Evolutionary conservation across 352 stramenopile genomes (phyloP), one percentile per base, ranked within the genome.

Genomic region (Globisporangium cederbergense): DNA sequence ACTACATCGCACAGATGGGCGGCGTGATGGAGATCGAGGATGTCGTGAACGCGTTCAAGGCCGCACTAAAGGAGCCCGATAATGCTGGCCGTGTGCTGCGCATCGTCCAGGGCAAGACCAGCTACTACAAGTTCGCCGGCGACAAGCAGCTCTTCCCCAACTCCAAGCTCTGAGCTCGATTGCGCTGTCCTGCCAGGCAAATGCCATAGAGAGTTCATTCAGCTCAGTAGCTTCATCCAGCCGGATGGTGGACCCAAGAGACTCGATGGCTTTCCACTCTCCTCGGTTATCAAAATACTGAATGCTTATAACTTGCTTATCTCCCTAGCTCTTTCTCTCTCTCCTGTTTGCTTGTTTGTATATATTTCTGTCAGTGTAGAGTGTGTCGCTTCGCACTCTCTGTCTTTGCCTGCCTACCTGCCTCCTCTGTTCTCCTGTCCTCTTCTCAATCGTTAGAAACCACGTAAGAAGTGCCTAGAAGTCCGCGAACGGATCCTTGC

Each of bases 401-500:
- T 58, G 5, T 57, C 16, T 55, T 2, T 57, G 5, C 30, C 14
- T 57, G 18, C 3, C 34, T 9, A 4, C 18, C 30, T 43, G 16
- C 40, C 13, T 56, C 14, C 8, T 30, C 18, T 58, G 9, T 58
- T 0, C 4, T 14, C 3, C 18, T 43, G 36, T 9, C 52, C 30
- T 58, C 50, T 42, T 14, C 20, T 16, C 16, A 16, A 6, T 28
- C 34, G 49, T 22, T 22, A 18, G 40, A 46, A 46, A 46, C 50
- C 50, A 16, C 9, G 11, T 7, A 14, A 5, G 25, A 14, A 20
- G 18, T 7, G 8, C 30, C 73, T 95, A 98, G 80, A 98, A 98
- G 52, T 96, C 87, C 43, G 85, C 85, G 74, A 98, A 98, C 38
- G 91, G 93, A 64, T 98, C 93, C 61, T 90, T 91, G 70, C 89